These are phyloP conservation scores for Wallacemonas collosoma DNA, from an alignment of 208 protist genomes.

Conservation along the genomic window DNA sequence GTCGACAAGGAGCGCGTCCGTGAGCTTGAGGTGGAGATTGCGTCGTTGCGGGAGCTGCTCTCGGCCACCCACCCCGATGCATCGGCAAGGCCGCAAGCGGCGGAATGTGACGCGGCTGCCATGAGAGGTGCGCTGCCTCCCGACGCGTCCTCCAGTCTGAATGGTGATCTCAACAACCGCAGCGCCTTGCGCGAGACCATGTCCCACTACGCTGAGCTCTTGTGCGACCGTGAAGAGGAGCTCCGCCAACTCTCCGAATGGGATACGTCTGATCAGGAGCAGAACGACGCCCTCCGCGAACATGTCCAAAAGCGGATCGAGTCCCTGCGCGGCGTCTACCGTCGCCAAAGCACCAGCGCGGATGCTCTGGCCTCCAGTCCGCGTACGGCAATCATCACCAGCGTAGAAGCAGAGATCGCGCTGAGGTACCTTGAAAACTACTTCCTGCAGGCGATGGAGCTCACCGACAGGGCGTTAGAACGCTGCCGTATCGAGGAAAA, in stretches of 20 bases:
- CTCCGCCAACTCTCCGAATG: background rate
- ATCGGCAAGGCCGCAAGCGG: background rate
- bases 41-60: constrained; percentile 34
- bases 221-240: constrained; percentile 15
- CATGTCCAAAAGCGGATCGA: constrained; percentile 16
- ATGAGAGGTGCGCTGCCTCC: background rate
- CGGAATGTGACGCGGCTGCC: background rate
- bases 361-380: background rate
- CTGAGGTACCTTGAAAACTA: constrained; percentile 11
- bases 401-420: constrained; percentile 16
- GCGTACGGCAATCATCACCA: background rate
- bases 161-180: background rate
- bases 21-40: constrained; percentile 27
- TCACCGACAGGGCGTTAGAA: constrained; percentile 8
- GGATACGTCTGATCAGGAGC: constrained; percentile 15
- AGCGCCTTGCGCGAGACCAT: constrained; percentile 1
- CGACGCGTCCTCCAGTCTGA: background rate
- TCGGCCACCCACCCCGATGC: background rate
- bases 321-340: constrained; percentile 1
- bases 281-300: constrained; percentile 23
- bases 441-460: constrained; percentile 30
- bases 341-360: background rate
- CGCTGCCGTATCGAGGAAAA: constrained; percentile 4
- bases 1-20: constrained; percentile 16
- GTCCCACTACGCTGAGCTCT: background rate